phyloP scores from a whole-genome alignment of 176 grass and related monocot genomes.

The Puccinellia tenuiflora region DNA sequence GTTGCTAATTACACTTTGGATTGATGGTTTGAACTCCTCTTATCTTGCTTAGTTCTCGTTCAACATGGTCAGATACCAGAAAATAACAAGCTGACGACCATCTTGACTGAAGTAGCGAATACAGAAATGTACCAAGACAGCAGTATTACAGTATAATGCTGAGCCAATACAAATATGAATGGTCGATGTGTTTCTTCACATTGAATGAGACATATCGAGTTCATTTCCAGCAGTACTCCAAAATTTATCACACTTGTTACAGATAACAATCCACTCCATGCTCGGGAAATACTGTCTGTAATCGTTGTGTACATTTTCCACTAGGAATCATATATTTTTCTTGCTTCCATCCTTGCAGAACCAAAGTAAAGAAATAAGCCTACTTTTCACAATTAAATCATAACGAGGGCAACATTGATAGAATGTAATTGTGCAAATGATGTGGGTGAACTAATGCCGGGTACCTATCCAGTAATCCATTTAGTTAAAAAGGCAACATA shows the following conservation, averaged over 20 bases:
- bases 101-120: not conserved
- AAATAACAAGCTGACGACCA: not conserved
- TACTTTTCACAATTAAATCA: not conserved
- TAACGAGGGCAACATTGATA: not conserved
- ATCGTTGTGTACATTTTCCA: not conserved
- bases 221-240: not conserved
- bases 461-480: not conserved
- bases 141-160: not conserved
- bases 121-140: not conserved
- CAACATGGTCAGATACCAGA: not conserved
- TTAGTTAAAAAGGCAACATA: not conserved
- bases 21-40: not conserved
- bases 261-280: not conserved
- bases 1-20: not conserved
- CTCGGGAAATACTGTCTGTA: not conserved
- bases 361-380: not conserved
- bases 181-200: not conserved
- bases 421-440: not conserved
- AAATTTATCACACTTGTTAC: not conserved
- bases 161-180: conserved; percentile 1
- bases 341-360: conserved; percentile 9
- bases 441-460: not conserved
- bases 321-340: not conserved
- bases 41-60: not conserved
- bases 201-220: not conserved